Conservation (phyloP, 495 filamentous ascomycete species). For the Neurospora sp. region DNA sequence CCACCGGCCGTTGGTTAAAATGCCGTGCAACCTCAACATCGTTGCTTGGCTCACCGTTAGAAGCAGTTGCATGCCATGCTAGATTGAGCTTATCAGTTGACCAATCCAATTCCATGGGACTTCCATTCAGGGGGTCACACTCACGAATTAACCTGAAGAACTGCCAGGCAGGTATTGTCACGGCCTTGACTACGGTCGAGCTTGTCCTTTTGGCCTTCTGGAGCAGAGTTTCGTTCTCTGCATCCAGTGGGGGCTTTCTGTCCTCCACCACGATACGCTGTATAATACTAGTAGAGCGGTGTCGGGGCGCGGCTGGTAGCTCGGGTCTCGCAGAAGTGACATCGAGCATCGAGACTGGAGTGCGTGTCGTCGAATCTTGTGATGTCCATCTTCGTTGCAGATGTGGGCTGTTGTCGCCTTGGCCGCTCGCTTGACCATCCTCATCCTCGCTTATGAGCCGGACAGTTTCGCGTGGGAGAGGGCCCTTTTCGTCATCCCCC, state of each 20-base stretch:
- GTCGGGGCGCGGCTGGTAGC: conserved; percentile 14
- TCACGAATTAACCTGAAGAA: conserved; percentile 85
- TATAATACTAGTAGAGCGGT: conserved; percentile 40
- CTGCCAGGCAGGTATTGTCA: conserved; percentile 96
- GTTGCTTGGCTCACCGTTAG: conserved; percentile 29
- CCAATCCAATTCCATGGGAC: neutral
- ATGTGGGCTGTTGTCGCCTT: conserved; percentile 2
- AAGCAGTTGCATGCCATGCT: conserved; percentile 53
- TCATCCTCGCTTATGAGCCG: conserved; percentile 27
- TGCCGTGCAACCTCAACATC: conserved; percentile 39
- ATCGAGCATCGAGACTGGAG: conserved; percentile 10
- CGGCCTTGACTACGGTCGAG: conserved; percentile 59
- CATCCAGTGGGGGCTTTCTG: conserved; percentile 19
- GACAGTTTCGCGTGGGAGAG: conserved; percentile 18
- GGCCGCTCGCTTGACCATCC: conserved; percentile 4
- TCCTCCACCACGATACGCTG: conserved; percentile 36
- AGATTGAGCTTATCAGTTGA: conserved; percentile 46
- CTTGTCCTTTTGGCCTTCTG: conserved; percentile 32
- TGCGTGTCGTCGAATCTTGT: conserved; percentile 13
- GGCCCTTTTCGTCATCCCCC: conserved; percentile 5
- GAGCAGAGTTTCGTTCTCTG: conserved; percentile 28
- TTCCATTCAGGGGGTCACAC: conserved; percentile 15
- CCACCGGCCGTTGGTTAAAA: conserved; percentile 56
- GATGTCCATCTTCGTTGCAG: conserved; percentile 24
- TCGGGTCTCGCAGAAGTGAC: conserved; percentile 10